Evolutionary conservation across 208 protist genomes (phyloP).

Genomic region (Crithidia acanthocephali): DNA sequence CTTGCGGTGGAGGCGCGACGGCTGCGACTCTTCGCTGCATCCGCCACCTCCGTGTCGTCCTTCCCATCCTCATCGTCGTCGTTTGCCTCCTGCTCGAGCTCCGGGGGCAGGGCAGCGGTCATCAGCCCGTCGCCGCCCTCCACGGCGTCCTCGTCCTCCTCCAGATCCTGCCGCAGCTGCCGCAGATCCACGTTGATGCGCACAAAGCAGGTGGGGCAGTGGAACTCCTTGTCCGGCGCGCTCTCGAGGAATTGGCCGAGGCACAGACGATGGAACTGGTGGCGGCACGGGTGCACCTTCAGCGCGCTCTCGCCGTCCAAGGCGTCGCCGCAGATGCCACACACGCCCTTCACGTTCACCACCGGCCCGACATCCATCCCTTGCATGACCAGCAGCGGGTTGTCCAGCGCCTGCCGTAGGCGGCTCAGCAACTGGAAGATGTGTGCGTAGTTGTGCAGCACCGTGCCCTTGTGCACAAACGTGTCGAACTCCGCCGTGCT

Average conservation of each 20-base stretch:
- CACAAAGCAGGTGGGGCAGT: constrained; percentile 89
- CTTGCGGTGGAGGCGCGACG: constrained; percentile 3
- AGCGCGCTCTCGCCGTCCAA: constrained; percentile 56
- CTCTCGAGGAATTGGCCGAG: constrained; percentile 88
- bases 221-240: constrained; percentile 69
- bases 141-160: constrained; percentile 62
- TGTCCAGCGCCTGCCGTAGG: constrained; percentile 92
- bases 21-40: constrained; percentile 5
- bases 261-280: constrained; percentile 88
- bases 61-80: constrained; percentile 21
- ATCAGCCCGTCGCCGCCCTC: constrained; percentile 41
- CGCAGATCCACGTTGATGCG: constrained; percentile 87
- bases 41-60: not conserved
- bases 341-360: constrained; percentile 73
- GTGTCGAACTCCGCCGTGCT: constrained; percentile 90
- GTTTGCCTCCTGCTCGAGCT: constrained; percentile 58
- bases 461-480: constrained; percentile 89
- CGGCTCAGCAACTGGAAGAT: constrained; percentile 95
- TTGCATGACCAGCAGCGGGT: constrained; percentile 86
- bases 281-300: constrained; percentile 75
- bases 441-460: constrained; percentile 95
- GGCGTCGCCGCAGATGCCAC: constrained; percentile 84
- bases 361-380: constrained; percentile 71
- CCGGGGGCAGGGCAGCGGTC: constrained; percentile 69
- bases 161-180: constrained; percentile 57